These are phyloP conservation scores for Alternaria rosae DNA, from an alignment of 2,329 filamentous ascomycete genomes.

Conservation along the genomic window DNA sequence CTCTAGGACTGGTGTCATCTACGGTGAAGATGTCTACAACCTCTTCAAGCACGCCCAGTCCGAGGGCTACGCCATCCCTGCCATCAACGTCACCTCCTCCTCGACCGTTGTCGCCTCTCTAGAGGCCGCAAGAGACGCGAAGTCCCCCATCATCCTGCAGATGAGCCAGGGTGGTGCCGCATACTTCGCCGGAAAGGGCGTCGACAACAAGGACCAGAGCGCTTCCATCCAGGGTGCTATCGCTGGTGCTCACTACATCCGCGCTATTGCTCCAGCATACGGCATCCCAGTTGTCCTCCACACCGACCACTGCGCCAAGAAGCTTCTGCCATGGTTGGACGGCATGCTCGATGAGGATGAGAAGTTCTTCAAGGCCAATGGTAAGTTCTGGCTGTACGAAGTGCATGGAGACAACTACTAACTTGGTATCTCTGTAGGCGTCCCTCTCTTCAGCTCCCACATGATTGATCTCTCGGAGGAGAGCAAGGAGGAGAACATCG, in stretches of 20 bases:
- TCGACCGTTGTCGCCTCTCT: constrained; percentile 80
- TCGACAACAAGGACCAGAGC: constrained; percentile 68
- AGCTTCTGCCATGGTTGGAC: constrained; percentile 94
- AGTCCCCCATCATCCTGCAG: constrained; percentile 78
- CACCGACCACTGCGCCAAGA: constrained; percentile 55
- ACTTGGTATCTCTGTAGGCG: constrained; percentile 79
- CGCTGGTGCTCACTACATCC: constrained; percentile 87
- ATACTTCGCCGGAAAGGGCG: constrained; percentile 75
- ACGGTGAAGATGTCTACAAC: constrained; percentile 64
- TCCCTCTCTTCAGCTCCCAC: constrained; percentile 70
- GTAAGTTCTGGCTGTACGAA: background rate
- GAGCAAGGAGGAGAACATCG: constrained; percentile 78
- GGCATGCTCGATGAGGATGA: constrained; percentile 81
- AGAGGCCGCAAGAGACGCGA: constrained; percentile 92
- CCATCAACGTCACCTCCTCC: constrained; percentile 75
- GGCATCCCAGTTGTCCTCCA: constrained; percentile 77
- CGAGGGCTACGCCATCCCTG: constrained; percentile 62
- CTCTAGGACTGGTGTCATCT: constrained; percentile 55
- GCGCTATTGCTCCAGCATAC: constrained; percentile 84
- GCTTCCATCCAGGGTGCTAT: constrained; percentile 89
- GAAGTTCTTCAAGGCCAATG: constrained; percentile 90
- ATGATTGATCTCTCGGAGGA: constrained; percentile 97
- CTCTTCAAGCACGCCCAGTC: constrained; percentile 76
- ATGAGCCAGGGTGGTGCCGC: constrained; percentile 75
- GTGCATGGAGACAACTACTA: constrained; percentile 52